Conservation (phyloP, 2,329 filamentous ascomycete genomes). For the Hirsutella rhossiliensis region DNA sequence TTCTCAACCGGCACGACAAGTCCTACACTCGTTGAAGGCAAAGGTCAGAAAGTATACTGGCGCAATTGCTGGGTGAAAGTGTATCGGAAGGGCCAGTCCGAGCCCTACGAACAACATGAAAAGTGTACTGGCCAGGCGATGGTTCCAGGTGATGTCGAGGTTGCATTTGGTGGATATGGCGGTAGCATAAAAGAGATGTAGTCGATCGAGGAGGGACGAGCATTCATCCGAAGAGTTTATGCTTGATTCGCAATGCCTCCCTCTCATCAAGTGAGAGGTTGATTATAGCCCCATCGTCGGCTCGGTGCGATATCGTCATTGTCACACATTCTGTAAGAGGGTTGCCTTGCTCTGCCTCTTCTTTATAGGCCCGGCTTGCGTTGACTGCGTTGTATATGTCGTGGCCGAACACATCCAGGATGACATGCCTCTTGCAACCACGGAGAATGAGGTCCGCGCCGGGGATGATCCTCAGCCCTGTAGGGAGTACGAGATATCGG, state of each 20-base stretch:
- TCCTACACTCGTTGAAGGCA: too few species aligned
- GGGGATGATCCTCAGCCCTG: background rate
- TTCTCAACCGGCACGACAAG: background rate
- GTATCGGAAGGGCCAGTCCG: background rate
- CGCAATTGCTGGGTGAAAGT: background rate
- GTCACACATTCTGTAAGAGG: conserved; percentile 1
- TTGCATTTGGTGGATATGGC: background rate
- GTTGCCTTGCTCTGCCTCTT: conserved; percentile 1
- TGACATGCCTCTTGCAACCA: background rate
- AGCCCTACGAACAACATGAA: background rate
- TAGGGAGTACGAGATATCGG: background rate
- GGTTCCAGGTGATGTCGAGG: background rate
- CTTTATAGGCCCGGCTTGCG: background rate
- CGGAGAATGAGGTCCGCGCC: background rate
- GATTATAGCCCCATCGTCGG: background rate
- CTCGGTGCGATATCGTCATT: background rate
- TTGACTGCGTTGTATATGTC: conserved; percentile 1
- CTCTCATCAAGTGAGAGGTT: conserved; percentile 1
- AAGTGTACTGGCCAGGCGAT: too few species aligned
- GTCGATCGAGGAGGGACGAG: background rate
- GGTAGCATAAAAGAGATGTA: background rate
- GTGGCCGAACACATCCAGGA: conserved; percentile 1
- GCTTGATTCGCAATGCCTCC: background rate
- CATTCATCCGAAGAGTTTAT: background rate
- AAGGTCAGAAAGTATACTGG: background rate